Percentiles rank a stretch among this genome's conserved stretches.
These are phyloP conservation scores for Solanum hybrid DNA, from an alignment of 305 asterid species.

Conservation along the genomic window DNA sequence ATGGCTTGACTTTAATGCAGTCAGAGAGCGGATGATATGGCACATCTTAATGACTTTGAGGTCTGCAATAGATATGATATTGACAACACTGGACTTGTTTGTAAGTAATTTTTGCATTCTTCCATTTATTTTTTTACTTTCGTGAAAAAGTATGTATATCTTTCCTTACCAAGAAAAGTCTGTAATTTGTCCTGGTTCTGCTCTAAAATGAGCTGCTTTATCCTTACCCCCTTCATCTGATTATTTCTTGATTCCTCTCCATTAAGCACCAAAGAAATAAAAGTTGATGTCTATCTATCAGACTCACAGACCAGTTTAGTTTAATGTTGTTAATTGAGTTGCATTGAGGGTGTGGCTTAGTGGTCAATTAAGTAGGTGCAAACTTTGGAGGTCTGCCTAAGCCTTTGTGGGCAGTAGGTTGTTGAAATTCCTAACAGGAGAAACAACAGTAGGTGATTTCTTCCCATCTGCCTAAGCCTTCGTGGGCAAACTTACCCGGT, in stretches of 20 bases:
- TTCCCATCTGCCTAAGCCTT: background rate
- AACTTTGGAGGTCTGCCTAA: background rate
- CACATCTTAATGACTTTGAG: slow-evolving; percentile 62
- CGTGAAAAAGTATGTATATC: background rate
- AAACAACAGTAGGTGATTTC: background rate
- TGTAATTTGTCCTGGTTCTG: background rate
- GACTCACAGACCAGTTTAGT: background rate
- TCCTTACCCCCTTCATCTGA: background rate
- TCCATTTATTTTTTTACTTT: background rate
- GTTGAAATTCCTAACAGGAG: background rate
- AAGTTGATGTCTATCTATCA: background rate
- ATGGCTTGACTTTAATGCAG: slow-evolving; percentile 40
- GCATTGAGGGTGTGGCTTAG: background rate
- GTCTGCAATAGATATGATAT: slow-evolving; percentile 60
- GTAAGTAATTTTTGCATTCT: slow-evolving; percentile 37
- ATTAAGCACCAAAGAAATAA: background rate
- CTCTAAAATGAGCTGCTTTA: background rate
- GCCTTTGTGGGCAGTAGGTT: background rate
- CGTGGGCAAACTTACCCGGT: background rate
- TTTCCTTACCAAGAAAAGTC: background rate
- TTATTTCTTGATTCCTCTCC: background rate
- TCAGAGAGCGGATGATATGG: slow-evolving; percentile 62
- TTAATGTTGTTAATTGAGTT: background rate
- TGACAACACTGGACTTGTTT: slow-evolving; percentile 86
- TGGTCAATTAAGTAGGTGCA: background rate